Evolutionary conservation across 768 basidiomycete genomes (phyloP), one percentile per base, ranked within the genome.

Genomic region (Chlorophyllum brunneum): DNA sequence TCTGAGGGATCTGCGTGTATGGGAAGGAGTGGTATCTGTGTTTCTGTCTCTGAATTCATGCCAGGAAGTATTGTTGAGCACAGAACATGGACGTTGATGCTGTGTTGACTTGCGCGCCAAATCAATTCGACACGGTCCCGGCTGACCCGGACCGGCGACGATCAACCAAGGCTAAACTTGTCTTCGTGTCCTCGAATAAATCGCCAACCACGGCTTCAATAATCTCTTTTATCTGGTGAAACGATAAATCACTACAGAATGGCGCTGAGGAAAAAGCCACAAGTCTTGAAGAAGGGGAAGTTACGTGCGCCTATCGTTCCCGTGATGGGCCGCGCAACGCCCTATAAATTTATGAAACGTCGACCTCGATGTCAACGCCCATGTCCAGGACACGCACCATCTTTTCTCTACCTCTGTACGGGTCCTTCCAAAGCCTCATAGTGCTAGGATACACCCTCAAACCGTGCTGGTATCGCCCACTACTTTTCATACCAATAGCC

Each of bases 401-500:
- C 18, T 53, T 53, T 33, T 46, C 44, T 22, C 16, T 37, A 16
- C 44, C 51, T 18, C 51, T 53, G 7, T 53, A 30, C 16, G 43
- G 24, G 26, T 7, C 23, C 15, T 46, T 38, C 6, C 51, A 53
- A 11, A 33, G 18, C 1, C 36, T 53, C n/a, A 46, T 40, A 18
- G 29, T 53, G 15, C 20, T 53, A 8, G 43, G 51, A 20, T 53
- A 46, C 9, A 20, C 51, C 13, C 30, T 53, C 2, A 18, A 18
- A 31, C 51, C 51, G 13, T 34, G 23, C 36, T 22, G 36, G 36
- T 53, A 53, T 33, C 51, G 51, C 8, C 51, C 51, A 22, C 8
- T 53, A 3, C 9, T 46, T 6, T 53, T 59, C n/a, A 15, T 56
- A 11, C 58, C 59, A 0, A 48, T 67, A 7, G 22, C 37, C 8